Base-by-base conservation (phyloP, 768 basidiomycete genomes). In the Russula griseocarnosa region DNA sequence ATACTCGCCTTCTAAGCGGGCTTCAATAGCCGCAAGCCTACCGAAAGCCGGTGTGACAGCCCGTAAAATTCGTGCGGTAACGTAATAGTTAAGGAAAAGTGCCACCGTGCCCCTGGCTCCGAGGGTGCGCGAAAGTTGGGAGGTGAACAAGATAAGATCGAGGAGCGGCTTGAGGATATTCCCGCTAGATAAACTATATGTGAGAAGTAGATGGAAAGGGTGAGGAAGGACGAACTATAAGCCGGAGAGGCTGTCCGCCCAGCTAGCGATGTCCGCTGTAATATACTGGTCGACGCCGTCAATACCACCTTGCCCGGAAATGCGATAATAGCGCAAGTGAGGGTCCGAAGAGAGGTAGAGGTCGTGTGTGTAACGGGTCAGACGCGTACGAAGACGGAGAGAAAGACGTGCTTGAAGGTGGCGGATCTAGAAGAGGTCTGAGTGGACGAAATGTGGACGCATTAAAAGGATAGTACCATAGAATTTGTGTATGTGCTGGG, bases 401-500 rank as follows among this genome's bases (percentile, higher is more conserved):
- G 93, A 85, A 3, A 98, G 82, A 60, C 90, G 91, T 4, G 88
- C 84, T 75, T 98, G 94, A 1, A 98, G 79, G 72, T 94, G 89
- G 6, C 89, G 87, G 64, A 97, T 90, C 93, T 94, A 65, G 40
- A 38, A 7, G 11, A 1, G 3, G 34, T 60, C 3, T 42, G 16
- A 34, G 6, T 0, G 55, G 44, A 30, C 70, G 42, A 20, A 6
- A 3, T 18, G 36, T n/a, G 22, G 2, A 55, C 22, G 5, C 20
- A 18, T 13, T 36, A 16, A 14, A 20, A 10, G 13, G 11, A 34
- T 5, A 22, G 53, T 36, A 91, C 92, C 92, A 98, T 94, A 2
- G 92, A 87, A 72, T 98, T 98, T 0, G 96, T 98, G 72, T 94
- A 94, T 24, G 93, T 94, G 71, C 91, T 93, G 0, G 96, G 96